These are phyloP conservation scores for Chrysoporthe puriensis DNA, from an alignment of 2,329 filamentous ascomycete species.

Conservation along the genomic window DNA sequence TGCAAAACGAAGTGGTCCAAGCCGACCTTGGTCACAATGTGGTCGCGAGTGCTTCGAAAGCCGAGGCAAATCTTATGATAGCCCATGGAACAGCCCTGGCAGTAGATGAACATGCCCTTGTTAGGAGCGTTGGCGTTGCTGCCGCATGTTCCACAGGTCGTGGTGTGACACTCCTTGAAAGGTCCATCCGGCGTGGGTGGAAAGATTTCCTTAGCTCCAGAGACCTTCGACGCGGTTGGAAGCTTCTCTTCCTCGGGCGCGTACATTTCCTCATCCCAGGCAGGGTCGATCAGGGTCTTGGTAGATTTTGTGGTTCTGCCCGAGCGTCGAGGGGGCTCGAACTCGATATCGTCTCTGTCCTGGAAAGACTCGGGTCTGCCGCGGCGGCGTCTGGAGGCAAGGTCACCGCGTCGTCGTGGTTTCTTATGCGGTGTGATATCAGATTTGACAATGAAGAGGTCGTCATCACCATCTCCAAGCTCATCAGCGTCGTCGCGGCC, in stretches of 20 bases:
- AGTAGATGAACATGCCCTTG: constrained; percentile 77
- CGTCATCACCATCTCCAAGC: constrained; percentile 25
- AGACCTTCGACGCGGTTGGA: constrained; percentile 54
- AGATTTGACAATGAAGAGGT: constrained; percentile 33
- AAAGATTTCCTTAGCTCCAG: constrained; percentile 76
- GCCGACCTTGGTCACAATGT: constrained; percentile 84
- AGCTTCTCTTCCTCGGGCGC: constrained; percentile 49
- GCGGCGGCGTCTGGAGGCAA: constrained; percentile 30
- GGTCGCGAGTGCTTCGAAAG: constrained; percentile 72
- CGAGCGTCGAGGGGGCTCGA: constrained; percentile 56
- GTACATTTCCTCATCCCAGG: constrained; percentile 63
- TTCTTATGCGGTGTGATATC: constrained; percentile 34
- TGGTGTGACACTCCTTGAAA: constrained; percentile 73
- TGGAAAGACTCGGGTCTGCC: constrained; percentile 41
- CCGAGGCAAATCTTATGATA: constrained; percentile 88
- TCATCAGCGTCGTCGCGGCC: constrained; percentile 26
- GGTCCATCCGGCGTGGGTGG: constrained; percentile 61
- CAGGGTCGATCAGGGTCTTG: constrained; percentile 51
- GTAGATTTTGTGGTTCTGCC: constrained; percentile 49
- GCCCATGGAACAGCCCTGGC: constrained; percentile 84
- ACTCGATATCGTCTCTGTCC: constrained; percentile 47
- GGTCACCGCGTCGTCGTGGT: constrained; percentile 22
- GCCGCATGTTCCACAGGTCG: constrained; percentile 73
- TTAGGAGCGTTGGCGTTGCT: constrained; percentile 54
- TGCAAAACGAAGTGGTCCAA: constrained; percentile 82